These are phyloP conservation scores for Sphaerulina populicola DNA, from an alignment of 2,329 filamentous ascomycete genomes.

Conservation along the genomic window DNA sequence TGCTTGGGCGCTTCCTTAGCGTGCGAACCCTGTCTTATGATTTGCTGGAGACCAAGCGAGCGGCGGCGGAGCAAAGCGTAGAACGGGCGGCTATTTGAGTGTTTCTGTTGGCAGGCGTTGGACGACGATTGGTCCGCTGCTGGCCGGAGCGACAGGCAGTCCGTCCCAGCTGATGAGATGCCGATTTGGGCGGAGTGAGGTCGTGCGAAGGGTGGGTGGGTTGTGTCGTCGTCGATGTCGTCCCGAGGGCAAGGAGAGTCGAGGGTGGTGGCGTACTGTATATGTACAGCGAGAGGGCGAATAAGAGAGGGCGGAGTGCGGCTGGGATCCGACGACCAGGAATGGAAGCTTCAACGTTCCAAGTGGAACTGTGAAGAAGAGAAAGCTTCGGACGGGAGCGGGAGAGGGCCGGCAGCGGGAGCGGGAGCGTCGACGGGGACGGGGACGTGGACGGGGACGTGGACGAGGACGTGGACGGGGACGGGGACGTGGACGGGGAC, in stretches of 20 bases:
- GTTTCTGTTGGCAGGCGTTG: constrained; percentile 10
- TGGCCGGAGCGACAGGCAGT: constrained; percentile 1
- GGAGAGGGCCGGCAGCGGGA: too few species aligned
- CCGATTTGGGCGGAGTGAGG: too few species aligned
- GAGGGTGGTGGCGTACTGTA: constrained; percentile 1
- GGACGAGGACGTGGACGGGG: background rate
- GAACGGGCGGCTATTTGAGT: constrained; percentile 9
- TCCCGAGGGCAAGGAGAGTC: constrained; percentile 10
- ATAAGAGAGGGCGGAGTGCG: constrained; percentile 1
- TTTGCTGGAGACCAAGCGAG: constrained; percentile 13
- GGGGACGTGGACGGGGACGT: background rate
- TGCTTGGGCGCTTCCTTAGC: constrained; percentile 5
- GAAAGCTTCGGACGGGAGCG: background rate
- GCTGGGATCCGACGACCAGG: constrained; percentile 3
- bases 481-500: background rate
- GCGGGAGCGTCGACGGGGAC: background rate
- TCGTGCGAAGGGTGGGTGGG: background rate
- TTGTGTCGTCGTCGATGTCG: constrained; percentile 4
- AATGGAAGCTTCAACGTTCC: constrained; percentile 7
- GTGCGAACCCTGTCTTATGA: background rate
- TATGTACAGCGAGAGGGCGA: constrained; percentile 10
- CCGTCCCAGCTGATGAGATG: too few species aligned
- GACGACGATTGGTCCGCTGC: constrained; percentile 8
- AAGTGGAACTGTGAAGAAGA: constrained; percentile 1
- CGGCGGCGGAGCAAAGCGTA: constrained; percentile 16